A percentile compares a stretch with the other conserved stretches of the same genome.
phyloP scores from a whole-genome alignment of 352 stramenopile genomes.

The Phytophthora multivora region DNA sequence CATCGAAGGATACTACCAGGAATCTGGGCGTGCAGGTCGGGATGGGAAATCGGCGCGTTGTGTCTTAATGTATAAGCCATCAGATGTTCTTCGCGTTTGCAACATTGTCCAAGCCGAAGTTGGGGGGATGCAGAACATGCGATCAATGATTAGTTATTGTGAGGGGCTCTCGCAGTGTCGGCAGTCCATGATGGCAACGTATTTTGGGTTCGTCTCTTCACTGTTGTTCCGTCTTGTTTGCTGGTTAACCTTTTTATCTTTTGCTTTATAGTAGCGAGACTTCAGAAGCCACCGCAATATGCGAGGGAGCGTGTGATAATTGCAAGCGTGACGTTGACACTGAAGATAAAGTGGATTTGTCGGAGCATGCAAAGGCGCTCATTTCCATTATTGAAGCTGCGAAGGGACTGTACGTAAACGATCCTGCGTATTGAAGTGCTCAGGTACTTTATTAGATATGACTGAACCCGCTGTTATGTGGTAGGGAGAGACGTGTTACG shows the following conservation, averaged over 20 bases:
- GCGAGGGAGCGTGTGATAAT: conserved; percentile 51
- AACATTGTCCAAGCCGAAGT: conserved; percentile 68
- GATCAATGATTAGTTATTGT: conserved; percentile 71
- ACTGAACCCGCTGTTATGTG: not conserved
- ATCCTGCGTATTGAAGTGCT: not conserved
- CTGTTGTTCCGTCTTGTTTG: not conserved
- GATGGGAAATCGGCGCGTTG: conserved; percentile 92
- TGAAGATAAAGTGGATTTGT: conserved; percentile 38
- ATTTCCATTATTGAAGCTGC: conserved; percentile 47
- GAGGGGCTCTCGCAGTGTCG: conserved; percentile 42
- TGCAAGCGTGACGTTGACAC: conserved; percentile 39
- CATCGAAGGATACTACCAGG: conserved; percentile 98
- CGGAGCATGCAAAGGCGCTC: conserved; percentile 58
- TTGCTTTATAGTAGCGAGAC: conserved; percentile 33
- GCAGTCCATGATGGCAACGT: conserved; percentile 52
- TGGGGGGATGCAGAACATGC: conserved; percentile 68
- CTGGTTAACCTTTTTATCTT: not conserved
- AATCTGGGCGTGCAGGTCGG: conserved; percentile 94
- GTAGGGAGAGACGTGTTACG: conserved; percentile 64
- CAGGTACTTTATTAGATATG: not conserved
- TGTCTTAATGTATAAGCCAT: conserved; percentile 83
- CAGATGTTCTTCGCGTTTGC: conserved; percentile 78
- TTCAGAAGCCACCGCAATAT: conserved; percentile 46
- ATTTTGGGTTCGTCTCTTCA: conserved; percentile 52
- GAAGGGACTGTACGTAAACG: conserved; percentile 48